Evolutionary conservation across 1,284 basidiomycete species (phyloP).

Genomic region (Cyathus pygmaeus): DNA sequence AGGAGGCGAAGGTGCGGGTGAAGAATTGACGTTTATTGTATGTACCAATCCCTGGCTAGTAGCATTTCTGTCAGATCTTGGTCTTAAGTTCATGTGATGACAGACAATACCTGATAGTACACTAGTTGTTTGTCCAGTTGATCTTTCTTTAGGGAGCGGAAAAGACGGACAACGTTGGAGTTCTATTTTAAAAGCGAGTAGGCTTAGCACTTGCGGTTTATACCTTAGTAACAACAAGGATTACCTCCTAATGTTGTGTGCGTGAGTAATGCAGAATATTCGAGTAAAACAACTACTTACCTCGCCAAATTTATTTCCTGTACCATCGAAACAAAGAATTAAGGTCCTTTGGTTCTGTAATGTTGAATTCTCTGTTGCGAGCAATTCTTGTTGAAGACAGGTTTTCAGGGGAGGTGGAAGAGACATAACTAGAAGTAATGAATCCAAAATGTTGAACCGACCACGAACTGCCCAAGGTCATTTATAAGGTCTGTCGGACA

Average conservation of each 20-base stretch:
- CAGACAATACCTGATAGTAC: constrained; percentile 20
- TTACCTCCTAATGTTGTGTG: constrained; percentile 2
- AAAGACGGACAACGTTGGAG: constrained; percentile 28
- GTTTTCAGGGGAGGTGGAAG: no score
- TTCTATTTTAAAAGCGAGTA: no score
- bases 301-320: constrained; percentile 27
- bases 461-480: no score
- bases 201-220: no score
- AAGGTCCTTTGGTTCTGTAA: constrained; percentile 11
- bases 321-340: constrained; percentile 25
- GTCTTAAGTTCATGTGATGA: no score
- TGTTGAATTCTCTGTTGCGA: neutral
- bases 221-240: no score
- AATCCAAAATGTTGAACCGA: no score
- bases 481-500: no score
- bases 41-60: constrained; percentile 25
- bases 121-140: constrained; percentile 20
- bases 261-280: no score
- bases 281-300: constrained; percentile 3
- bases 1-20: constrained; percentile 12
- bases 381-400: neutral
- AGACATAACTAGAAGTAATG: no score
- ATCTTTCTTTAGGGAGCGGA: constrained; percentile 22
- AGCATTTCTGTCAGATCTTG: neutral
- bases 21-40: constrained; percentile 24